Evolutionary conservation across 2,329 filamentous ascomycete species (phyloP).

Genomic region (Pseudopyrenochaeta lycopersici): DNA sequence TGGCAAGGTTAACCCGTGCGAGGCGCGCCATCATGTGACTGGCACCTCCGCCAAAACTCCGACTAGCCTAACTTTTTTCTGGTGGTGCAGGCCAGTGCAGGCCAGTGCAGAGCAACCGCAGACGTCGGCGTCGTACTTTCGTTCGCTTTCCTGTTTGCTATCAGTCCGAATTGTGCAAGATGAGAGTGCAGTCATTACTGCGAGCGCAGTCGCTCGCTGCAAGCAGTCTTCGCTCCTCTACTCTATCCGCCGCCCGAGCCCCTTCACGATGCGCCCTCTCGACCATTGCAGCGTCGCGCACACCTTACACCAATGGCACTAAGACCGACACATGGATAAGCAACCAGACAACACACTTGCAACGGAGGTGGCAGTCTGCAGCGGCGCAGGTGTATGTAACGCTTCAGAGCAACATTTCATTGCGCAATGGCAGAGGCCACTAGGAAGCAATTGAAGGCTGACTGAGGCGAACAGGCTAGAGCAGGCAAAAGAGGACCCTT

Average conservation of each 20-base stretch:
- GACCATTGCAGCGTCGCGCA: constrained; percentile 40
- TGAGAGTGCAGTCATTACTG: constrained; percentile 46
- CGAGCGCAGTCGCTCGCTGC: constrained; percentile 45
- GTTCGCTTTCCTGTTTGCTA: constrained; percentile 23
- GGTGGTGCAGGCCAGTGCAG: constrained; percentile 15
- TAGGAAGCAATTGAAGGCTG: constrained; percentile 25
- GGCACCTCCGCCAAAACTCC: constrained; percentile 30
- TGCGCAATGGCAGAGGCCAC: background rate
- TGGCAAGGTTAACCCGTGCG: background rate
- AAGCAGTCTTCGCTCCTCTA: constrained; percentile 38
- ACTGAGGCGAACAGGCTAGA: constrained; percentile 51
- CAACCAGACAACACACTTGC: constrained; percentile 27
- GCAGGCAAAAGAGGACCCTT: constrained; percentile 66
- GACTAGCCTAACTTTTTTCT: constrained; percentile 41
- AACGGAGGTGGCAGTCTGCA: constrained; percentile 48
- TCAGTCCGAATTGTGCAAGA: constrained; percentile 25
- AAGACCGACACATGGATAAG: constrained; percentile 42
- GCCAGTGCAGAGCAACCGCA: constrained; percentile 24
- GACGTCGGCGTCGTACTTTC: constrained; percentile 39
- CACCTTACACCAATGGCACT: constrained; percentile 36
- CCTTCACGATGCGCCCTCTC: constrained; percentile 45
- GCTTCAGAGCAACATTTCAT: background rate
- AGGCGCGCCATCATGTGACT: constrained; percentile 29
- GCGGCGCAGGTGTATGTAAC: constrained; percentile 49
- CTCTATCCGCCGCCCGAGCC: constrained; percentile 30